Evolutionary conservation across 495 filamentous ascomycete genomes (phyloP).

Genomic region (Darksidea phi): DNA sequence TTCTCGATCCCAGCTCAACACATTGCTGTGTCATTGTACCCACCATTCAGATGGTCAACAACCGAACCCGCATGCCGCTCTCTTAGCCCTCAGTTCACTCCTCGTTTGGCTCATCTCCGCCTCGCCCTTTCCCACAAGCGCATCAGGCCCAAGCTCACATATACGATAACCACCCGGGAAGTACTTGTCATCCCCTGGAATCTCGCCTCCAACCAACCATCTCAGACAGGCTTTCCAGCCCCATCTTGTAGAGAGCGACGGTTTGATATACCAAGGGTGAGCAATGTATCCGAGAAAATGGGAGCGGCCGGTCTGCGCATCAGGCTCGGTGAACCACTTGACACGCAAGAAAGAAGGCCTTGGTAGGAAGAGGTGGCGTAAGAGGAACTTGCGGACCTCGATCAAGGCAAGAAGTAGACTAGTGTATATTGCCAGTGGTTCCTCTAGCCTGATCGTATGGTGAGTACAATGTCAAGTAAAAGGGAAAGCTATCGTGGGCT

Average conservation of each 20-base stretch:
- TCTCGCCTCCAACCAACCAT: not conserved
- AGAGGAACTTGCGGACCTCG: not conserved
- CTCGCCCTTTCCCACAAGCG: not conserved
- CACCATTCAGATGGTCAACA: too few species aligned
- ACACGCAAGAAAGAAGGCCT: not conserved
- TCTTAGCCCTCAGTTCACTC: not conserved
- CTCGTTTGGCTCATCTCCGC: not conserved
- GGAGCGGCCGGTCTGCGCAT: not conserved
- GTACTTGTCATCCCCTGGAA: not conserved
- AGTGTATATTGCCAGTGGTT: not conserved
- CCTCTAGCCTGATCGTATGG: not conserved
- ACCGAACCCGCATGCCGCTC: not conserved
- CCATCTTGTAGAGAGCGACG: not conserved
- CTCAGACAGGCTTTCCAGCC: not conserved
- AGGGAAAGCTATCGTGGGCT: not conserved
- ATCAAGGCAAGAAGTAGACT: not conserved
- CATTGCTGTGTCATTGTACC: too few species aligned
- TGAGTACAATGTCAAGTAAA: not conserved
- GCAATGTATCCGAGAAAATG: not conserved
- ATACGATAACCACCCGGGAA: not conserved
- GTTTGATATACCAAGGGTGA: not conserved
- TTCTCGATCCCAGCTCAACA: too few species aligned
- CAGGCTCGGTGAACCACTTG: not conserved
- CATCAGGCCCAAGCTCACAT: not conserved
- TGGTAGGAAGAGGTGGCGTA: not conserved